phyloP scores from a whole-genome alignment of 306 rosid species.

The Prunus padus region DNA sequence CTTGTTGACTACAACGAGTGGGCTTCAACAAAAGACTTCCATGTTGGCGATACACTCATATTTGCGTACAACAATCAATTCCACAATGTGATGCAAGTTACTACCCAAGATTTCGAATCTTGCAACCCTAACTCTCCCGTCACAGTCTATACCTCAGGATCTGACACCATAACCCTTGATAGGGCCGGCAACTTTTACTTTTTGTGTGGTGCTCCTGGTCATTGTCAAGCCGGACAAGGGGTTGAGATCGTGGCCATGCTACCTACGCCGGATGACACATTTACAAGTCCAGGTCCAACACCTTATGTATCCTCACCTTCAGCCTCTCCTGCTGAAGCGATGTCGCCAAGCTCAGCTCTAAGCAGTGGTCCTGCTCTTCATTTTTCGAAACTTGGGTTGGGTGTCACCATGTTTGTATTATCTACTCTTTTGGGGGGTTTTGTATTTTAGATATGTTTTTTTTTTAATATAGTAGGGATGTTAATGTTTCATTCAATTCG shows the following conservation, averaged over 20 bases:
- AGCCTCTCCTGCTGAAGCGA: not conserved
- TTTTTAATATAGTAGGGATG: not conserved
- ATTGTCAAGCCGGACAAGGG: slow-evolving; percentile 27
- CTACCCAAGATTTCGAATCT: not conserved
- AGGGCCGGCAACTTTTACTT: slow-evolving; percentile 25
- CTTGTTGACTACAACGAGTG: slow-evolving; percentile 29
- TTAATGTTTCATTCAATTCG: too few relatives aligned
- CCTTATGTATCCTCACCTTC: not conserved
- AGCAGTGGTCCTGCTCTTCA: not conserved
- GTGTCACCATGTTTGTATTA: not conserved
- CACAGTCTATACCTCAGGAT: slow-evolving; percentile 16
- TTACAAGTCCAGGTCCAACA: not conserved
- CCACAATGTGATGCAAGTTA: slow-evolving; percentile 29
- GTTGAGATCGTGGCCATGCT: not conserved
- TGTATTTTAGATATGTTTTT: not conserved
- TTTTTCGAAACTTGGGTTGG: not conserved
- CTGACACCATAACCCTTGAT: slow-evolving; percentile 17
- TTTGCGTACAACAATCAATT: slow-evolving; percentile 19
- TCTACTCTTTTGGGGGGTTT: not conserved
- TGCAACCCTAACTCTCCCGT: slow-evolving; percentile 26
- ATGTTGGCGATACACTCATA: slow-evolving; percentile 31
- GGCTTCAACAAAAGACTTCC: slow-evolving; percentile 33
- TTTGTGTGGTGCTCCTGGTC: slow-evolving; percentile 25
- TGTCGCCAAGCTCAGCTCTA: too few relatives aligned
- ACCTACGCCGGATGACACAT: not conserved